Percentiles rank a stretch among this genome's conserved stretches.
phyloP scores from a whole-genome alignment of 1,139 yeast species.

The Suhomyces guaymorum region DNA sequence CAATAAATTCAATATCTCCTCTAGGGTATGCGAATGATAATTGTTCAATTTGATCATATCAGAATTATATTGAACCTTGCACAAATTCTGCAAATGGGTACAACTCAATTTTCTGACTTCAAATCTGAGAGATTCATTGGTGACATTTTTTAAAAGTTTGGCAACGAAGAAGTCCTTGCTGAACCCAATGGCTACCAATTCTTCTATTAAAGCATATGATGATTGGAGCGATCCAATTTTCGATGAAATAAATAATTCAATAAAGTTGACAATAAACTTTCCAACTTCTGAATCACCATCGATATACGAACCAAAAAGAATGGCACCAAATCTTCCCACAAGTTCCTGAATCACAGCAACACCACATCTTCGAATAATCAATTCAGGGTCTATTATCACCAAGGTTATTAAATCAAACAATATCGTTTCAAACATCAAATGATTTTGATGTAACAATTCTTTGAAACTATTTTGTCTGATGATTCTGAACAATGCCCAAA shows the following conservation, averaged over 20 bases:
- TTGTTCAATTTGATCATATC: background rate
- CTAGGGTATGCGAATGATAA: background rate
- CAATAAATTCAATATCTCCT: slow-evolving; percentile 1
- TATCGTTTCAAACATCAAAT: slow-evolving; percentile 21
- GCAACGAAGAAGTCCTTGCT: slow-evolving; percentile 27
- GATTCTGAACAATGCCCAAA: slow-evolving; percentile 43
- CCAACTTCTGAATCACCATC: slow-evolving; percentile 28
- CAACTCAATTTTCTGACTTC: slow-evolving; percentile 35
- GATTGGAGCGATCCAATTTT: slow-evolving; percentile 23
- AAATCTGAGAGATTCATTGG: slow-evolving; percentile 33
- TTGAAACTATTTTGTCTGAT: slow-evolving; percentile 16
- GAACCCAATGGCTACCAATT: slow-evolving; percentile 32
- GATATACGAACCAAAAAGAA: slow-evolving; percentile 21
- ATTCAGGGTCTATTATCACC: slow-evolving; percentile 69
- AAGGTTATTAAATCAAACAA: slow-evolving; percentile 52
- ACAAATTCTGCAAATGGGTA: too few relatives aligned
- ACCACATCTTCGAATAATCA: slow-evolving; percentile 76
- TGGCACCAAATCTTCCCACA: slow-evolving; percentile 67
- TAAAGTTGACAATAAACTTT: slow-evolving; percentile 46
- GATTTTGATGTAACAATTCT: slow-evolving; percentile 12
- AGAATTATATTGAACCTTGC: too few relatives aligned
- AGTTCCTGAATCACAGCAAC: slow-evolving; percentile 87
- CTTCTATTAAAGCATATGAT: slow-evolving; percentile 23
- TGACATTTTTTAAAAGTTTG: slow-evolving; percentile 26
- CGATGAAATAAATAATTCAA: slow-evolving; percentile 48